A percentile compares a stretch with the other conserved stretches of the same genome.
phyloP scores from a whole-genome alignment of 805 yeast genomes.

The Candida broadrunensis region DNA sequence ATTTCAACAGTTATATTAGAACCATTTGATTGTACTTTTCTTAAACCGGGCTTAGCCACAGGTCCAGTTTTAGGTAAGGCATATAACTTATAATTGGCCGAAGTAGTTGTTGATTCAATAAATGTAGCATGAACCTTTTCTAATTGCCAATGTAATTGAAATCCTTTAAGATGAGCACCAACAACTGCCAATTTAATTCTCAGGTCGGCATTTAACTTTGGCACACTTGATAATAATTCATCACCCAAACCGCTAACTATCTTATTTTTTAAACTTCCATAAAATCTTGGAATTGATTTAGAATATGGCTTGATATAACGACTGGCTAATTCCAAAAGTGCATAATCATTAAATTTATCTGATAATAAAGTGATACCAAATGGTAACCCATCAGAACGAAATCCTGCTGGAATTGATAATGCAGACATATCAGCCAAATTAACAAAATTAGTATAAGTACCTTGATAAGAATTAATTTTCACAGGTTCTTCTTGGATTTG shows the following conservation, averaged over 20 bases:
- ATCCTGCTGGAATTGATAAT: conserved; percentile 87
- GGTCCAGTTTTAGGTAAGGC: conserved; percentile 85
- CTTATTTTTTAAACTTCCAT: conserved; percentile 50
- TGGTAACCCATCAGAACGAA: conserved; percentile 80
- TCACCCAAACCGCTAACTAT: conserved; percentile 36
- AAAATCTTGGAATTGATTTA: conserved; percentile 46
- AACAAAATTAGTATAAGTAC: conserved; percentile 97
- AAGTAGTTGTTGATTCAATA: conserved; percentile 62
- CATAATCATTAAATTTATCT: conserved; percentile 81
- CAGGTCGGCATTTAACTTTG: conserved; percentile 37
- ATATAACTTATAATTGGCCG: conserved; percentile 69
- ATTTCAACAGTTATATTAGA: conserved; percentile 70
- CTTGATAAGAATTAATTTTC: conserved; percentile 81
- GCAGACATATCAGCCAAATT: conserved; percentile 93
- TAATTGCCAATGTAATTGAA: conserved; percentile 92
- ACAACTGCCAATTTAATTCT: conserved; percentile 83
- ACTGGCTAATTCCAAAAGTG: conserved; percentile 79
- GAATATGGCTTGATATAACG: conserved; percentile 54
- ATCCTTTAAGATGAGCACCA: conserved; percentile 90
- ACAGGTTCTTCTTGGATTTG: conserved; percentile 78
- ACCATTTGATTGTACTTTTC: conserved; percentile 57
- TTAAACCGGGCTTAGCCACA: conserved; percentile 83
- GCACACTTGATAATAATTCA: conserved; percentile 43
- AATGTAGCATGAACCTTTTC: conserved; percentile 78
- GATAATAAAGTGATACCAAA: conserved; percentile 87